Evolutionary conservation across 345 rosid species (phyloP).

Genomic region (Murraya paniculata): DNA sequence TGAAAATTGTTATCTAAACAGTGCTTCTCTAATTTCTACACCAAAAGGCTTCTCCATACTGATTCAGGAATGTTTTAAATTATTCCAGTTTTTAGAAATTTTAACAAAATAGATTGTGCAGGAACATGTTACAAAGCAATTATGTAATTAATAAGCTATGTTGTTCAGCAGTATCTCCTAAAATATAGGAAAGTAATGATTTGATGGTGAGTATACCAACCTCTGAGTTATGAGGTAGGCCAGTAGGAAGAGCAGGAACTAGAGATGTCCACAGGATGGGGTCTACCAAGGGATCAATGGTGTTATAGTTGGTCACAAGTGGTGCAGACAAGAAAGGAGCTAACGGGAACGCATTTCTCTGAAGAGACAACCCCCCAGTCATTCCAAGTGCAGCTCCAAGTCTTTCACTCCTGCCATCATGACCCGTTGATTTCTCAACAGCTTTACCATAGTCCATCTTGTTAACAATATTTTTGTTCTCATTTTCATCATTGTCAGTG

Average conservation of each 20-base stretch:
- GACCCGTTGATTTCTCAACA: constrained; percentile 58
- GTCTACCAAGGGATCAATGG: constrained; percentile 67
- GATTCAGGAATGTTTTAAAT: background rate
- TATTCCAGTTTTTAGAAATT: background rate
- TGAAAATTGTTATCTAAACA: background rate
- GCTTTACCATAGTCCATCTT: constrained; percentile 80
- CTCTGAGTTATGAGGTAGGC: constrained; percentile 67
- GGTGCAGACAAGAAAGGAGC: constrained; percentile 85
- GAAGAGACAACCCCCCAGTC: constrained; percentile 64
- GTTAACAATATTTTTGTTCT: constrained; percentile 64
- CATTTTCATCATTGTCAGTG: constrained; percentile 72
- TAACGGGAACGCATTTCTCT: constrained; percentile 71
- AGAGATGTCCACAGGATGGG: constrained; percentile 86
- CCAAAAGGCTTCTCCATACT: background rate
- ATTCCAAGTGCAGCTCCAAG: constrained; percentile 59
- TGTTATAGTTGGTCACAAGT: constrained; percentile 72
- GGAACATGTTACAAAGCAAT: background rate
- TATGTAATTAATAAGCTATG: background rate
- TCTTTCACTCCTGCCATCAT: constrained; percentile 43
- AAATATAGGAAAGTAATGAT: background rate
- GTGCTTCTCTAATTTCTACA: background rate
- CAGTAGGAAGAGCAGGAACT: constrained; percentile 64
- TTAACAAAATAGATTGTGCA: background rate
- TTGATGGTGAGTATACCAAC: constrained; percentile 34
- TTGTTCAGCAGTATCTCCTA: background rate